Evolutionary conservation across 371 early-diverging fungal species (phyloP), one percentile per base, ranked within the genome.

Genomic region (Apophysomyces ossiformis): DNA sequence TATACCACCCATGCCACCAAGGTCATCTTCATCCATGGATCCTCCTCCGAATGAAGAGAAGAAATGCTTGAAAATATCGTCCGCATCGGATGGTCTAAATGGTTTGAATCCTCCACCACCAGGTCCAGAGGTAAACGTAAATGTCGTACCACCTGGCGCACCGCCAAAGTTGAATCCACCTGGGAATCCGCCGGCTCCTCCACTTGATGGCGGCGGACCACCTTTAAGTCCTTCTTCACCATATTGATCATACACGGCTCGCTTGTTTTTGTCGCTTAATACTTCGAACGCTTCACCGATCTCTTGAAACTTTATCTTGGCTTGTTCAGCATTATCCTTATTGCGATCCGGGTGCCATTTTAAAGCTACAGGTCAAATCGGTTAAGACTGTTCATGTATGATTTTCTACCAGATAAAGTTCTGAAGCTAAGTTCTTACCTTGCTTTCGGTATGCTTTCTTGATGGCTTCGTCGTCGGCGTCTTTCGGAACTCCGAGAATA

Each of bases 201-300:
- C 68, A 43, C 65, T 71, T 43, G 63, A 44, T 32, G 72, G 71
- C 4, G 83, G 76, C 1, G 81, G 72, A 15, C 84, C 82, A 56
- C 88, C 91, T 75, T 91, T 92, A 57, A 96, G 85, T 7, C 95
- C 96, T 63, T 93, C 96, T 79, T 96, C 96, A 56, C 96, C 96
- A 70, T 79, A 95, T 71, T 91, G 91, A 71, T 95, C 96, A 78
- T 92, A 96, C 36, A 95, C 82, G 39, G 90, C 82, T 35, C 94
- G 89, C 75, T 94, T 94, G 67, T 94, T 78, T 72, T 89, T 89
- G 76, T 99, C 98, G 47, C 95, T 95, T 6, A 98, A 85, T n/a
- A 96, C 93, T 77, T 99, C 98, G 77, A 96, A 99, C 5, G 99
- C 99, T 80, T 95, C 96, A 12, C 89, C 88, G 5, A 97, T 58